Percentiles rank a stretch among this genome's conserved stretches.
Evolutionary conservation across 2,329 filamentous ascomycete species (phyloP).

Genomic region (Pseudogymnoascus sp.): DNA sequence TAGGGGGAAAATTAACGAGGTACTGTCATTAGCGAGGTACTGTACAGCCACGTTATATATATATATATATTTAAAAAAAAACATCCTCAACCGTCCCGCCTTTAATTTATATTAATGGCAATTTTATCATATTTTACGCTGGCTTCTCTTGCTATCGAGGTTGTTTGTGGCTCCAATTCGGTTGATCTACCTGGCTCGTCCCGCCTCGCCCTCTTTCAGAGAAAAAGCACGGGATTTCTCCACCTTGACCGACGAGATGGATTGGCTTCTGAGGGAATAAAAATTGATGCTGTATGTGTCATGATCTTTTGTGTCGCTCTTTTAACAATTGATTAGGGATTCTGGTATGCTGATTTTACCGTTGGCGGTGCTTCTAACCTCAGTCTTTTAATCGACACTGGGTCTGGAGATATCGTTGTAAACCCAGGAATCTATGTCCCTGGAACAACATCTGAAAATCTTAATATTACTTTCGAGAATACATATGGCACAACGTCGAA

Average conservation of each 20-base stretch:
- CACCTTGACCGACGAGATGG: neutral
- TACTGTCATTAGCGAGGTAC: too few species aligned
- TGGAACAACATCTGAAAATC: neutral
- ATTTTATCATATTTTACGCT: neutral
- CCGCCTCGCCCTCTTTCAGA: neutral
- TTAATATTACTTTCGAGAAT: neutral
- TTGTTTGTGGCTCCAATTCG: neutral
- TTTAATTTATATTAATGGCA: neutral
- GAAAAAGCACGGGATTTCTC: neutral
- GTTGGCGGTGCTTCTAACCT: constrained; percentile 10
- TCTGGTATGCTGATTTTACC: constrained; percentile 15
- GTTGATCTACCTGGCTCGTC: neutral
- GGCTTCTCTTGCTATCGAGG: neutral
- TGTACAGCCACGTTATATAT: too few species aligned
- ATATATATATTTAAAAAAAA: neutral
- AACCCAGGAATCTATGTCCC: constrained; percentile 14
- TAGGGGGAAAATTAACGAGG: too few species aligned
- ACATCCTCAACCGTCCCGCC: neutral
- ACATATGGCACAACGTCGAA: neutral
- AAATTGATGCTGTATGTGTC: neutral
- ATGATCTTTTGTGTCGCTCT: neutral
- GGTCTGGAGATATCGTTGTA: constrained; percentile 14
- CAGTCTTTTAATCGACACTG: constrained; percentile 13
- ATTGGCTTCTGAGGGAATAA: neutral
- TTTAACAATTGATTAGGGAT: neutral